A percentile compares a stretch with the other conserved stretches of the same genome.
Conservation (phyloP, 345 rosid genomes). For the Acer negundo region DNA sequence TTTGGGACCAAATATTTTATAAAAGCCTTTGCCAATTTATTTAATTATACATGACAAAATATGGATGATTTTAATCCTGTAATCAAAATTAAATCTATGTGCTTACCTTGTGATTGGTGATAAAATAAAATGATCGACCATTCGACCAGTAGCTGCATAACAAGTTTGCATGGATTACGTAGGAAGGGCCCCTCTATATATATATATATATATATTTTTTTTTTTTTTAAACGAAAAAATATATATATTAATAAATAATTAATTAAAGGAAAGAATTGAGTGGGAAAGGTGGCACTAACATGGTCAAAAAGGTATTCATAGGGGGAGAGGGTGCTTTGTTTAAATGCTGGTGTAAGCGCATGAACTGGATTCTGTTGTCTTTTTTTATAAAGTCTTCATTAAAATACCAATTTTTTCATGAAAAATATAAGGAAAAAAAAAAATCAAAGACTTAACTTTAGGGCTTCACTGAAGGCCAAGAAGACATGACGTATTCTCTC, state of each 20-base stretch:
- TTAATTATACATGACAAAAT: not conserved
- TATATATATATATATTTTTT: too few species aligned
- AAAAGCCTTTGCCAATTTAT: too few species aligned
- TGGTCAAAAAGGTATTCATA: slow-evolving; percentile 44
- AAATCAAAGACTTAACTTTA: slow-evolving; percentile 49
- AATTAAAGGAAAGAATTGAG: slow-evolving; percentile 11
- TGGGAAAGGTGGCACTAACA: slow-evolving; percentile 49
- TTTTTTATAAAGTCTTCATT: slow-evolving; percentile 30
- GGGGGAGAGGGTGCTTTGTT: slow-evolving; percentile 25
- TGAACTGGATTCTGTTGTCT: slow-evolving; percentile 58
- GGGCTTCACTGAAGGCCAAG: slow-evolving; percentile 50
- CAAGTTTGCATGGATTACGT: slow-evolving; percentile 46
- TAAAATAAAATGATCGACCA: not conserved
- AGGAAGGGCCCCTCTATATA: slow-evolving; percentile 8
- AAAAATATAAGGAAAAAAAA: slow-evolving; percentile 7
- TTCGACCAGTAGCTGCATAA: slow-evolving; percentile 24
- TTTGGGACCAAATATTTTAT: too few species aligned
- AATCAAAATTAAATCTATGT: too few species aligned
- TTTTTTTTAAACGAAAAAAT: not conserved
- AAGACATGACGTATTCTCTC: slow-evolving; percentile 47
- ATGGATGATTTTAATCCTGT: not conserved
- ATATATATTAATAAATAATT: slow-evolving; percentile 1
- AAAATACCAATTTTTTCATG: slow-evolving; percentile 17
- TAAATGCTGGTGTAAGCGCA: slow-evolving; percentile 52
- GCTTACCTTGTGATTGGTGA: not conserved